phyloP scores from a whole-genome alignment of 129 eudicot species.

The Flaveria trinervia region DNA sequence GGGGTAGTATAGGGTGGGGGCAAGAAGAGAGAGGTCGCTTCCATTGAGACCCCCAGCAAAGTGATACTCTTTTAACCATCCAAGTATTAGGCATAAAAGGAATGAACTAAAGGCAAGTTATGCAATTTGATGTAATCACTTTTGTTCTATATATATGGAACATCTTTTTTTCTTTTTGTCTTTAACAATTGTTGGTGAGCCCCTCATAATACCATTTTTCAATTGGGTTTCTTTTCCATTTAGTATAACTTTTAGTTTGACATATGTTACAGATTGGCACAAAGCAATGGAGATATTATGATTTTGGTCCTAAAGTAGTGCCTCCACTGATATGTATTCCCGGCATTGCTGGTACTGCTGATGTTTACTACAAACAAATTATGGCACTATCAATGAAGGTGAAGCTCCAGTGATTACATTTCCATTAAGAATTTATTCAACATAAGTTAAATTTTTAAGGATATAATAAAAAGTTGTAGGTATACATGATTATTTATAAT shows the following conservation, averaged over 20 bases:
- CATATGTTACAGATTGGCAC: conserved; percentile 60
- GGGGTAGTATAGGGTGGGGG: too few relatives aligned
- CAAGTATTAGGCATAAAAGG: not conserved
- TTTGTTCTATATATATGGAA: not conserved
- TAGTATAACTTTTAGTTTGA: conserved; percentile 10
- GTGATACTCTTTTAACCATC: not conserved
- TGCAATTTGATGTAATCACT: not conserved
- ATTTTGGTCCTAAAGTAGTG: conserved; percentile 90
- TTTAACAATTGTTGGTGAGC: conserved; percentile 2
- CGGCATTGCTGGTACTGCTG: conserved; percentile 91
- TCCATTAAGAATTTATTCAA: conserved; percentile 7
- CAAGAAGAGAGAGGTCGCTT: too few relatives aligned
- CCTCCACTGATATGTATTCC: conserved; percentile 95
- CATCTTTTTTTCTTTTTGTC: not conserved
- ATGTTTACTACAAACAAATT: conserved; percentile 96
- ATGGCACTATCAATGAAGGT: conserved; percentile 96
- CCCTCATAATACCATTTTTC: conserved; percentile 8
- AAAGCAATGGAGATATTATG: conserved; percentile 98
- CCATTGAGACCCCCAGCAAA: not conserved
- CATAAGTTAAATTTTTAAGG: not conserved
- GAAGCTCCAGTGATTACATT: not conserved
- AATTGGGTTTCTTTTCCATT: conserved; percentile 8
- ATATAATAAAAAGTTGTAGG: not conserved
- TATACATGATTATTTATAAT: conserved; percentile 17
- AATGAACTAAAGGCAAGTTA: conserved; percentile 20